Percentiles rank a stretch among this genome's conserved stretches.
Evolutionary conservation across 108 stramenopile genomes (phyloP).

Genomic region (Chaetoceros tenuissimus): DNA sequence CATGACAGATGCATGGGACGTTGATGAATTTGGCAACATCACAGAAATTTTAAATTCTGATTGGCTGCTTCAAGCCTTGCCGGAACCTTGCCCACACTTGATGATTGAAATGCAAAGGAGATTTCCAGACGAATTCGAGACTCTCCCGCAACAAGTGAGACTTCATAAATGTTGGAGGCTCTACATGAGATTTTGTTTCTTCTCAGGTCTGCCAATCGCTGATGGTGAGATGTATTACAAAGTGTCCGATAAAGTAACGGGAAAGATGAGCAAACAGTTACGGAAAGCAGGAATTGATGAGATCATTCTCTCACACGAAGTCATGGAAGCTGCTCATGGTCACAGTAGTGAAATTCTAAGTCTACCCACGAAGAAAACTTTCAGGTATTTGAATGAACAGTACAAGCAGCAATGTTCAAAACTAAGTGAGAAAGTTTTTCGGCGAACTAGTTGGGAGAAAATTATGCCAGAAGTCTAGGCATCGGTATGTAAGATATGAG

Average conservation of each 20-base stretch:
- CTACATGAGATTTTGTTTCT: slow-evolving; percentile 82
- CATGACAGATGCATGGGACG: neutral
- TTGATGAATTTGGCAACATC: neutral
- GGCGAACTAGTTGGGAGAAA: slow-evolving; percentile 65
- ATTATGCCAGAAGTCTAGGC: slow-evolving; percentile 69
- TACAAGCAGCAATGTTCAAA: slow-evolving; percentile 74
- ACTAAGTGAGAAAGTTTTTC: slow-evolving; percentile 58
- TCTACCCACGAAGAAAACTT: slow-evolving; percentile 74
- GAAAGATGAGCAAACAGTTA: neutral
- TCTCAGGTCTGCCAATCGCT: slow-evolving; percentile 82
- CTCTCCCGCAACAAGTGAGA: slow-evolving; percentile 68
- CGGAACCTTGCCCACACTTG: slow-evolving; percentile 37
- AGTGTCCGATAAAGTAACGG: slow-evolving; percentile 39
- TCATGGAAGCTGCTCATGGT: slow-evolving; percentile 83
- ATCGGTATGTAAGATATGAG: too few relatives aligned
- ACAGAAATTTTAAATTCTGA: neutral
- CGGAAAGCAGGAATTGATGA: slow-evolving; percentile 34
- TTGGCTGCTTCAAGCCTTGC: slow-evolving; percentile 29
- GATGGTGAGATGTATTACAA: slow-evolving; percentile 84
- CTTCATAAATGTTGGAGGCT: slow-evolving; percentile 53
- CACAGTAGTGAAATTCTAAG: slow-evolving; percentile 35
- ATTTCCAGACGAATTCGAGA: slow-evolving; percentile 59
- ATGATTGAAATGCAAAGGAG: slow-evolving; percentile 48
- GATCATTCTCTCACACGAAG: slow-evolving; percentile 64
- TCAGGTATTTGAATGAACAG: slow-evolving; percentile 63